phyloP scores from a whole-genome alignment of 148 eudicot species.

The Amaranthus hypochondriacus region DNA sequence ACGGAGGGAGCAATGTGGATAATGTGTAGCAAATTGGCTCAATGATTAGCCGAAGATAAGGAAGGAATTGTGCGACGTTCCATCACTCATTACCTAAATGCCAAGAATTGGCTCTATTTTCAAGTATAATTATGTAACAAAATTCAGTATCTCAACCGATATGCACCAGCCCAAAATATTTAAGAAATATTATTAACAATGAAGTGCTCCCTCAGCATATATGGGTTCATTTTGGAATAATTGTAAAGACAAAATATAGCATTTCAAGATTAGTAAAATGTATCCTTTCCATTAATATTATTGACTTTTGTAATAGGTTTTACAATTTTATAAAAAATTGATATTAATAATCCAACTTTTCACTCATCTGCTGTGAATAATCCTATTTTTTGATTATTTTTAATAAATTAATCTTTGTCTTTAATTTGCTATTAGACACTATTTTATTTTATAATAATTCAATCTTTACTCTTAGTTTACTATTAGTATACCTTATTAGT shows the following conservation, averaged over 20 bases:
- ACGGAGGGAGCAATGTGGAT: too few species aligned
- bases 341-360: too few species aligned
- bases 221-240: background rate
- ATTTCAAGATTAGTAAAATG: background rate
- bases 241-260: too few species aligned
- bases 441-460: too few species aligned
- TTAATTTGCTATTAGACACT: too few species aligned
- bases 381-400: too few species aligned
- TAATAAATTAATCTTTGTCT: too few species aligned
- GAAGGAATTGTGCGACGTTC: too few species aligned
- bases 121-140: conserved; percentile 2
- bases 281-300: background rate
- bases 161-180: background rate
- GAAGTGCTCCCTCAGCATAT: background rate
- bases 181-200: background rate
- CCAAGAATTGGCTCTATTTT: conserved; percentile 19
- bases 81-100: background rate
- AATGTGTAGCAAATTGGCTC: background rate
- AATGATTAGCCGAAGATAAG: background rate
- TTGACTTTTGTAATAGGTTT: background rate
- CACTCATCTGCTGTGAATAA: too few species aligned
- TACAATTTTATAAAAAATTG: too few species aligned
- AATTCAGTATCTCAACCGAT: background rate
- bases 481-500: too few species aligned
- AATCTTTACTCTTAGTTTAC: too few species aligned